Base-by-base conservation (phyloP, 179 eudicot species). In the Beta corolliflora region DNA sequence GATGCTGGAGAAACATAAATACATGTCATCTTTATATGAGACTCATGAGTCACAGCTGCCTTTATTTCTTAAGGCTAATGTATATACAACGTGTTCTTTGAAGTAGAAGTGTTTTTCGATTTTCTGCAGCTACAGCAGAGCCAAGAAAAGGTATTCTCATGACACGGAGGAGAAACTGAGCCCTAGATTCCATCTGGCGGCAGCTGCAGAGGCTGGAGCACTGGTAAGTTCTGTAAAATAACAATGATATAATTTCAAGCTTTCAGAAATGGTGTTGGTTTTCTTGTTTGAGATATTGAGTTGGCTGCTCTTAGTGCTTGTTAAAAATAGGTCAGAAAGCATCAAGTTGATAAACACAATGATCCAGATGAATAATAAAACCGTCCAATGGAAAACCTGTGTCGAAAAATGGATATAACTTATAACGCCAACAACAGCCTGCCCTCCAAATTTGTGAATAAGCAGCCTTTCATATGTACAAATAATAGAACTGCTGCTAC, bases 181-280 rank as follows among this genome's bases (percentile, higher is more conserved):
- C 83, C 95, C 98, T 45, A 89, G 88, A 71, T 88, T 86, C 81
- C 99, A 97, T 88, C 91, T 97, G 83, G 97, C 93, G 59, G 90
- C 99, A 72, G 99, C 99, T 82, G 99, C 97, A 36, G 98, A 97
- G 86, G 98, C 98, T 59, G 99, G 99, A 88, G 95, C 86, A 50
- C 84, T 97, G 97, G 99, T 97, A 65, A 81, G 97, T 93, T 5
- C 65, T 77, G 58, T 45, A 19, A 58, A 25, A 21, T 66, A 18
- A 78, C 75, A 21, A 52, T 52, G 59, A 72, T 69, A 72, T 72
- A 52, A 18, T 73, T 55, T 54, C 19, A 48, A 9, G 52, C 52
- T 48, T 48, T 48, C 3, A 71, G 31, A 16, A 23, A 52, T 15
- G 60, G 4, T 44, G 53, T 25, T 7, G 44, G 9, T 16, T 29